These are phyloP conservation scores for Dryas integrifolia DNA, from an alignment of 331 rosid genomes.

Conservation along the genomic window DNA sequence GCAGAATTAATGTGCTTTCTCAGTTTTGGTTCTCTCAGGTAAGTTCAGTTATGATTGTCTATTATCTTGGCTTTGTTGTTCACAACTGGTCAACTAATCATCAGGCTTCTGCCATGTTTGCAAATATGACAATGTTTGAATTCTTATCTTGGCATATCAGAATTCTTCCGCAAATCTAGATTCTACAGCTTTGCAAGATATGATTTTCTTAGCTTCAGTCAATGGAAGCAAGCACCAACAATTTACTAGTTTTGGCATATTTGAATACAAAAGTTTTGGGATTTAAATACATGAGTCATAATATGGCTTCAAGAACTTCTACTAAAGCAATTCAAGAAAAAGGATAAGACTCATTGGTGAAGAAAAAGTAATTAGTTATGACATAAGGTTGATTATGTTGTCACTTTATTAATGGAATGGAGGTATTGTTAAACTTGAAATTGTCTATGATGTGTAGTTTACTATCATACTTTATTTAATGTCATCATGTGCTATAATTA, in stretches of 20 bases:
- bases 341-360: background rate
- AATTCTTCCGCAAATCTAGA: constrained; percentile 2
- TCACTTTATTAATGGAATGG: background rate
- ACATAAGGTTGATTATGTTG: background rate
- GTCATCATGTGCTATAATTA: background rate
- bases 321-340: background rate
- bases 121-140: background rate
- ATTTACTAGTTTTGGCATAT: background rate
- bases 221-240: background rate
- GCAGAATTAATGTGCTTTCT: constrained; percentile 78
- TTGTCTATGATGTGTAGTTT: background rate
- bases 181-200: constrained; percentile 2
- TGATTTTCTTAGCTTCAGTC: background rate
- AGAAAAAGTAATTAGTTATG: background rate
- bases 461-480: background rate
- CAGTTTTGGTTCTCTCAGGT: constrained; percentile 72
- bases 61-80: constrained; percentile 14
- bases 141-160: background rate
- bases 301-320: background rate
- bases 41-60: constrained; percentile 27
- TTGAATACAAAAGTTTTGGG: background rate
- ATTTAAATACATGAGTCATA: background rate
- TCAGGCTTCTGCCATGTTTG: background rate
- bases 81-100: background rate
- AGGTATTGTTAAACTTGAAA: background rate